These are phyloP conservation scores for Sanghuangporus weigelae DNA, from an alignment of 1,284 basidiomycete species.

Conservation along the genomic window DNA sequence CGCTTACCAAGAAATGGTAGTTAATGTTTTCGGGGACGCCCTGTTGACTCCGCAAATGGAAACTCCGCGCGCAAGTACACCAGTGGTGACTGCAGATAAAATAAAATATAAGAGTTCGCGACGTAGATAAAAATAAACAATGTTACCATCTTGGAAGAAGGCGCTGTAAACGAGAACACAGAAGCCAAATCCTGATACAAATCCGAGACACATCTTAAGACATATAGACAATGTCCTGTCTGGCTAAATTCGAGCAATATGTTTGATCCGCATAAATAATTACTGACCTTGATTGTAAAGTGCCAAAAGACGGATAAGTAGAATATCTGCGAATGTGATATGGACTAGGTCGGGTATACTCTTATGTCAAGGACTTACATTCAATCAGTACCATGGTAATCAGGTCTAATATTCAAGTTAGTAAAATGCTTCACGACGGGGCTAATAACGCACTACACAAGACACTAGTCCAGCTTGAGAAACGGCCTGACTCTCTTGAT, in stretches of 20 bases:
- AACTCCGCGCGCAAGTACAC: no score
- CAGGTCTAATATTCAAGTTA: background rate
- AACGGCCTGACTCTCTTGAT: background rate
- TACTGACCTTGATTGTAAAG: constrained; percentile 4
- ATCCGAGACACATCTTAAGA: background rate
- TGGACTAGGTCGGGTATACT: background rate
- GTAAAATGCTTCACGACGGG: background rate
- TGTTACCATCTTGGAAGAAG: no score
- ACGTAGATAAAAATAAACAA: no score
- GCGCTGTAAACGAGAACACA: no score
- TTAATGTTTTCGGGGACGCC: background rate
- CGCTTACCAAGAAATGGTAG: background rate
- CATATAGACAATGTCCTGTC: background rate
- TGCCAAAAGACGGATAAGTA: constrained; percentile 4
- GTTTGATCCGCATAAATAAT: background rate
- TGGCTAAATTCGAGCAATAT: background rate
- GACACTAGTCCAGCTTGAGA: background rate
- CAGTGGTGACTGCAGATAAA: no score
- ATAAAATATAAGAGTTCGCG: no score
- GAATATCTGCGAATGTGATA: background rate
- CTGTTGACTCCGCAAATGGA: background rate
- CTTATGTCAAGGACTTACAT: background rate
- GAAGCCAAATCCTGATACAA: background rate
- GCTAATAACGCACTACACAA: background rate
- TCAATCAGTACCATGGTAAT: background rate